Evolutionary conservation across 225 moss, liverwort and hornwort genomes (phyloP).

Genomic region (Physcomitrellopsis africana): DNA sequence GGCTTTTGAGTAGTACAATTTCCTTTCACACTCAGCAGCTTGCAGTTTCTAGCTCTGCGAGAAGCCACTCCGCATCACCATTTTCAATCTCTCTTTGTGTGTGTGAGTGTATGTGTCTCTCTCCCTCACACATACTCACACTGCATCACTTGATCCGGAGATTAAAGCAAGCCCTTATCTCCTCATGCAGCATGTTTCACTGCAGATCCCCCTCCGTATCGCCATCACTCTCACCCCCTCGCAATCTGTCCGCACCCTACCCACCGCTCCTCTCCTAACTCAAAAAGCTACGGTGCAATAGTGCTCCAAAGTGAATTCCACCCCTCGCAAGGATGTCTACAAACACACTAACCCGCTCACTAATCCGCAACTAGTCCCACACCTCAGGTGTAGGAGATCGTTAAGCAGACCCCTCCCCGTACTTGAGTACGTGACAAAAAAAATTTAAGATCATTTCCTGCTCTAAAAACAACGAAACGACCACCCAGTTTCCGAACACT

Average conservation of each 20-base stretch:
- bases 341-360: conserved; percentile 21
- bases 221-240: not conserved
- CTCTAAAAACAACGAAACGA: no score
- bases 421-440: no score
- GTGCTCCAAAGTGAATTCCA: no score
- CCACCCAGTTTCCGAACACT: no score
- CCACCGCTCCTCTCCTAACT: not conserved
- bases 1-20: conserved; percentile 25
- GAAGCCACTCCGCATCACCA: not conserved
- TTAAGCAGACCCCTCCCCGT: no score
- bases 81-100: not conserved
- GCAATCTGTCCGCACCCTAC: conserved; percentile 7
- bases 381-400: no score
- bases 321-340: not conserved
- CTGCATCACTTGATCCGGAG: not conserved
- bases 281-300: no score
- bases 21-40: conserved; percentile 3
- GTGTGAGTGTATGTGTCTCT: no score
- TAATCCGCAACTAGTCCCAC: conserved; percentile 5
- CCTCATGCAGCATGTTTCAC: conserved; percentile 13
- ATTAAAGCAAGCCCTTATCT: conserved; percentile 11
- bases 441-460: no score
- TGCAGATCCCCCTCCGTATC: not conserved
- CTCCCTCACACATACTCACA: not conserved
- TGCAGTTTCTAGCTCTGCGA: conserved; percentile 8